A percentile compares a stretch with the other conserved stretches of the same genome.
Conservation (phyloP, 169 alveolate genomes). For the Amoebophrya sp. region DNA sequence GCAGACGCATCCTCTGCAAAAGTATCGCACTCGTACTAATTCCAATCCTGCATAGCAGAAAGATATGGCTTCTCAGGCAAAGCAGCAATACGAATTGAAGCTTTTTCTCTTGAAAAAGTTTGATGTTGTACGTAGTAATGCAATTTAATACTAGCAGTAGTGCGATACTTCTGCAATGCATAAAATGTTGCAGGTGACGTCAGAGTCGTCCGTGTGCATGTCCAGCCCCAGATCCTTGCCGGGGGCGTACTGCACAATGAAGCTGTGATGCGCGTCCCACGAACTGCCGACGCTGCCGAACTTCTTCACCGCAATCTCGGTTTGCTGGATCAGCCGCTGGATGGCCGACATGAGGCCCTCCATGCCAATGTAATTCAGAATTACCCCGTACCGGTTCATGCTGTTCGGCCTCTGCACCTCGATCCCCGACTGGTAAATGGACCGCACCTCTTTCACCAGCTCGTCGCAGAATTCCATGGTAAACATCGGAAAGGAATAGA, state of each 20-base stretch:
- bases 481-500: neutral
- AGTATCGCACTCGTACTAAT: no score
- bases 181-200: neutral
- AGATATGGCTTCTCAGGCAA: no score
- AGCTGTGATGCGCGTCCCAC: neutral
- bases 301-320: neutral
- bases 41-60: no score
- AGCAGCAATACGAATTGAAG: no score
- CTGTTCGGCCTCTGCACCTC: slow-evolving; percentile 18
- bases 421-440: neutral
- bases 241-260: slow-evolving; percentile 23
- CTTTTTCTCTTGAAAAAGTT: no score
- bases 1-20: no score
- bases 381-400: slow-evolving; percentile 17
- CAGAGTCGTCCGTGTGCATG: slow-evolving; percentile 9
- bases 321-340: slow-evolving; percentile 15
- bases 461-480: neutral
- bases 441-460: neutral
- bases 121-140: no score
- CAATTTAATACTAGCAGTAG: no score
- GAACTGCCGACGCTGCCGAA: neutral
- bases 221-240: slow-evolving; percentile 19
- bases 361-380: slow-evolving; percentile 9
- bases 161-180: no score
- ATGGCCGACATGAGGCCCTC: neutral